Base-by-base conservation (phyloP, 768 basidiomycete species). In the Termitomyces sp. region DNA sequence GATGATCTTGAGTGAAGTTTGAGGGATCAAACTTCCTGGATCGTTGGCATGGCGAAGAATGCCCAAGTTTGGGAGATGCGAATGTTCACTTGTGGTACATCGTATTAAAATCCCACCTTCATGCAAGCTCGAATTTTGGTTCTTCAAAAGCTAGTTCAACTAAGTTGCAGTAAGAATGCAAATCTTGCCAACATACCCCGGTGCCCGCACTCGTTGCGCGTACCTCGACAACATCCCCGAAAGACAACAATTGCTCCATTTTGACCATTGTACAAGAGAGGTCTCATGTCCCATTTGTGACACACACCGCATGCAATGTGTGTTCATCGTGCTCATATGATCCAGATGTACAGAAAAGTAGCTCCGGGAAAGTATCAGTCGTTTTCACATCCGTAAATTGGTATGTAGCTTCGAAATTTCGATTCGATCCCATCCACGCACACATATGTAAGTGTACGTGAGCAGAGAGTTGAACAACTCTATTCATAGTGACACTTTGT, bases 281-380 rank as follows among this genome's bases (percentile, higher is more conserved):
- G 38, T 42, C 51, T 37, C 56, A 58, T 56, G 54, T 56, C 32
- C 60, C 50, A 40, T 49, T 37, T 65, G 60, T 65, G 60, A 61
- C 59, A 51, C 1, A 48, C n/a, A 29, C 15, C 15, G 31, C 32
- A 45, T 65, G 64, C 56, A 45, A 60, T 57, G 59, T 57, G 46
- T 45, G 34, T n/a, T 43, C 34, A 45, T 48, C 4, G 7, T 55
- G 58, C 61, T 57, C 56, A 62, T 49, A 62, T 65, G 64, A 65
- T 57, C 51, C 47, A 46, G 4, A 25, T 25, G 25, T 25, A 25
- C 25, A 25, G 14, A 48, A 32, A 52, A 60, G 51, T 45, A 56
- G 17, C 49, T 59, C 57, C 60, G 57, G 60, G 37, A 25, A 9
- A 9, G 32, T 43, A n/a, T 36, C 5, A 29, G 46, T 45, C 54